Conservation (phyloP, 2,329 filamentous ascomycete genomes). For the Fusarium lyarnte region DNA sequence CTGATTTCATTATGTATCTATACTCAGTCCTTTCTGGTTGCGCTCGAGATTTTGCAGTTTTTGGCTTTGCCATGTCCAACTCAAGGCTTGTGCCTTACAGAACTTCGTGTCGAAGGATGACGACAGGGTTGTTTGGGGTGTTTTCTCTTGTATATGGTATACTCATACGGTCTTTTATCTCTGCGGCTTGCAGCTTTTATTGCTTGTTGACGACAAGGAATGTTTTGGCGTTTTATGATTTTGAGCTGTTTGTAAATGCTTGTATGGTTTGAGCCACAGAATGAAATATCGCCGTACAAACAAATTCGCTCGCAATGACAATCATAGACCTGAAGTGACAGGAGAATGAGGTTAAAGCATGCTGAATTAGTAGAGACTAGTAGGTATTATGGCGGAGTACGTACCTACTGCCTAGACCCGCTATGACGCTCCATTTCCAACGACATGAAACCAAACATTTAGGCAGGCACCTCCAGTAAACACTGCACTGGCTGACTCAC, state of each 20-base stretch:
- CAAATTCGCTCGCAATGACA: not conserved
- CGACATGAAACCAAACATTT: not conserved
- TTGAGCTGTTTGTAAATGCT: not conserved
- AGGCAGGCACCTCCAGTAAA: slow-evolving; percentile 2
- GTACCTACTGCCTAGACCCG: slow-evolving; percentile 7
- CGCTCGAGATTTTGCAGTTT: not conserved
- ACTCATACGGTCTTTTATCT: not conserved
- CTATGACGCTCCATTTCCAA: slow-evolving; percentile 11
- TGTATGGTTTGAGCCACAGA: not conserved
- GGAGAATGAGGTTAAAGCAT: not conserved
- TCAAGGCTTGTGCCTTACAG: not conserved
- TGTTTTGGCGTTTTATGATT: not conserved
- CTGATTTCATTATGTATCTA: not conserved
- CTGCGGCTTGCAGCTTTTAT: not conserved
- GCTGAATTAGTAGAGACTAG: not conserved
- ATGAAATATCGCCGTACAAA: not conserved
- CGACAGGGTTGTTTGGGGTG: not conserved
- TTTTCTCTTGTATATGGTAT: not conserved
- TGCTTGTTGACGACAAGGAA: not conserved
- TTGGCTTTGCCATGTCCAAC: not conserved
- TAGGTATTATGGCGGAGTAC: not conserved
- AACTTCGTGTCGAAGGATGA: not conserved
- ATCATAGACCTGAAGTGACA: not conserved
- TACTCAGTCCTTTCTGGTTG: not conserved
- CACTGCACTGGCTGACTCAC: not conserved